Evolutionary conservation across 176 grass and related monocot species (phyloP).

Genomic region (Rhynchospora breviuscula): DNA sequence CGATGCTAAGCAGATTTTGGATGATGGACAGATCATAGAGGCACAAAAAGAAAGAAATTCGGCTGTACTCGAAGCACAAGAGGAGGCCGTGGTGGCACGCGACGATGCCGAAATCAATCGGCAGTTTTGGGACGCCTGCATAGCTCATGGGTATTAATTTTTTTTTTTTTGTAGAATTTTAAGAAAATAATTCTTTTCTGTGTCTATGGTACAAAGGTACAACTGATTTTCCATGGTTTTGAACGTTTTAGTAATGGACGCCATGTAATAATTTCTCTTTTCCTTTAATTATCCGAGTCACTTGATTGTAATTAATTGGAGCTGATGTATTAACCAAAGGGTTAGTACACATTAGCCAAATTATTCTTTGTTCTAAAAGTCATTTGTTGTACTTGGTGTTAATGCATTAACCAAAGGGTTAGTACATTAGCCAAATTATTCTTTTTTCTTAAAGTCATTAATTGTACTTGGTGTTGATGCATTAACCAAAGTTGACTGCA

Average conservation of each 20-base stretch:
- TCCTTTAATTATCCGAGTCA: neutral
- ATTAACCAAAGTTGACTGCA: neutral
- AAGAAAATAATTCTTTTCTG: neutral
- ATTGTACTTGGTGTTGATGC: neutral
- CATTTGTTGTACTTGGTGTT: neutral
- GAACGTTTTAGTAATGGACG: neutral
- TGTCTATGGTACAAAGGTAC: neutral
- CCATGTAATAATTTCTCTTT: neutral
- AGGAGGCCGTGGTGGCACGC: neutral
- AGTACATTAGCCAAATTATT: neutral
- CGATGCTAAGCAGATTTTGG: neutral
- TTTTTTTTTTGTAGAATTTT: neutral
- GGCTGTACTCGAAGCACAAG: neutral
- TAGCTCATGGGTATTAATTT: conserved; percentile 42
- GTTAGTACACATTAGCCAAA: neutral
- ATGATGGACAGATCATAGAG: neutral
- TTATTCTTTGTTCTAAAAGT: neutral
- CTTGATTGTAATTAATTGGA: neutral
- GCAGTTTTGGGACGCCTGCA: conserved; percentile 45
- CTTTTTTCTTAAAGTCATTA: too few species aligned
- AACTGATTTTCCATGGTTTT: neutral
- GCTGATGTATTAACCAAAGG: neutral
- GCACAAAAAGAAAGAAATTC: neutral
- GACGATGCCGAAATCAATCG: conserved; percentile 26
- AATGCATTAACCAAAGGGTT: neutral